phyloP scores from a whole-genome alignment of 2,329 filamentous ascomycete species.

The Xylaria sp. region DNA sequence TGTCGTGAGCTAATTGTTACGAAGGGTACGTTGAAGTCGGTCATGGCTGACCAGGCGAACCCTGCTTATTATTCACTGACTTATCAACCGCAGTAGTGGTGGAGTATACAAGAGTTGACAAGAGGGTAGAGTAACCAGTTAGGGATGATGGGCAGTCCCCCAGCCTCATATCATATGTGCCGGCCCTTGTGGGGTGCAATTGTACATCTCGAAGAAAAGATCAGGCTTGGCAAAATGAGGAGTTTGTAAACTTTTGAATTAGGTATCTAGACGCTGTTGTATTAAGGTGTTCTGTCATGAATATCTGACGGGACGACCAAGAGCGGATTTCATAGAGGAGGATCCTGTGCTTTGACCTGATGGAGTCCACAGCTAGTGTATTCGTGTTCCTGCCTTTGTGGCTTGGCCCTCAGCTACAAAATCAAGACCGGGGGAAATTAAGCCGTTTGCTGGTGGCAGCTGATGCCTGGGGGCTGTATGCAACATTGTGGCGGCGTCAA shows the following conservation, averaged over 20 bases:
- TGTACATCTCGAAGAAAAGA: constrained; percentile 21
- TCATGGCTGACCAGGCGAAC: constrained; percentile 50
- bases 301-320: neutral
- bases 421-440: neutral
- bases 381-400: constrained; percentile 1
- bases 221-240: constrained; percentile 22
- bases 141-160: constrained; percentile 25
- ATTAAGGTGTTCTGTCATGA: constrained; percentile 1
- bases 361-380: neutral
- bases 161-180: constrained; percentile 22
- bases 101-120: constrained; percentile 21
- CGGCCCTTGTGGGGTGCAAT: constrained; percentile 17
- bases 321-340: neutral
- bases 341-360: constrained; percentile 14
- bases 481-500: constrained; percentile 17
- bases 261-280: constrained; percentile 8
- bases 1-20: constrained; percentile 64
- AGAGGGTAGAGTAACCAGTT: constrained; percentile 31
- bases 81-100: constrained; percentile 23
- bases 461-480: constrained; percentile 14
- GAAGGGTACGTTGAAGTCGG: constrained; percentile 60
- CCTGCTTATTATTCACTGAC: constrained; percentile 1
- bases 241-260: constrained; percentile 4
- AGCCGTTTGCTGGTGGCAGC: constrained; percentile 5
- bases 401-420: constrained; percentile 24